phyloP scores from a whole-genome alignment of 805 yeast genomes.

The Candida tallmaniae region DNA sequence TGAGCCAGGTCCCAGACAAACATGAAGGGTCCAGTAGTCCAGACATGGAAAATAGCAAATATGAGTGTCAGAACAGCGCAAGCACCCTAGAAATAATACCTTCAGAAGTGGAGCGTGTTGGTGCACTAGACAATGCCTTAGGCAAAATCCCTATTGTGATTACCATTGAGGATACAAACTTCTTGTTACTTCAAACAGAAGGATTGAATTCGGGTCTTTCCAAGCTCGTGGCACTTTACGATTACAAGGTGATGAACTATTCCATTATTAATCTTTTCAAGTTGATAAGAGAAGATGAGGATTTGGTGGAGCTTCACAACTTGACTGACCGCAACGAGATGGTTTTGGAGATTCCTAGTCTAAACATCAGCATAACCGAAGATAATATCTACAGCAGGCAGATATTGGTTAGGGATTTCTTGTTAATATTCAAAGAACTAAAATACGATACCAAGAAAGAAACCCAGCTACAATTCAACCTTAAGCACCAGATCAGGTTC shows the following conservation, averaged over 20 bases:
- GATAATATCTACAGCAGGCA: constrained; percentile 25
- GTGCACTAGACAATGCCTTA: too few species aligned
- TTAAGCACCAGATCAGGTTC: constrained; percentile 22
- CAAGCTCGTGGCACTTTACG: constrained; percentile 24
- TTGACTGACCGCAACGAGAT: constrained; percentile 24
- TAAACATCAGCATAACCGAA: constrained; percentile 26
- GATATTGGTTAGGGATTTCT: constrained; percentile 22
- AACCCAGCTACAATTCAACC: constrained; percentile 14
- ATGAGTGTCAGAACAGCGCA: too few species aligned
- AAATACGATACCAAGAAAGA: constrained; percentile 7
- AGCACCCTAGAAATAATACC: too few species aligned
- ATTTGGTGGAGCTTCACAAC: constrained; percentile 20
- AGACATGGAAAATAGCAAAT: too few species aligned
- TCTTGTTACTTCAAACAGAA: constrained; percentile 21
- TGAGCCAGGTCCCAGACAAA: too few species aligned
- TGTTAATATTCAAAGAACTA: constrained; percentile 19
- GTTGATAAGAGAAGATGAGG: constrained; percentile 22
- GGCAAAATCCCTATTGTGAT: constrained; percentile 19
- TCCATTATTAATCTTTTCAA: constrained; percentile 23
- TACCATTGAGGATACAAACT: constrained; percentile 20
- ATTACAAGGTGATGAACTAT: constrained; percentile 13
- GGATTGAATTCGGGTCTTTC: constrained; percentile 11
- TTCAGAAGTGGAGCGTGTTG: too few species aligned
- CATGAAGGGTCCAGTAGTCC: too few species aligned
- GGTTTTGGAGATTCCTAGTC: constrained; percentile 23